Conservation (phyloP, 2,329 filamentous ascomycete species). For the Colletotrichum horii region DNA sequence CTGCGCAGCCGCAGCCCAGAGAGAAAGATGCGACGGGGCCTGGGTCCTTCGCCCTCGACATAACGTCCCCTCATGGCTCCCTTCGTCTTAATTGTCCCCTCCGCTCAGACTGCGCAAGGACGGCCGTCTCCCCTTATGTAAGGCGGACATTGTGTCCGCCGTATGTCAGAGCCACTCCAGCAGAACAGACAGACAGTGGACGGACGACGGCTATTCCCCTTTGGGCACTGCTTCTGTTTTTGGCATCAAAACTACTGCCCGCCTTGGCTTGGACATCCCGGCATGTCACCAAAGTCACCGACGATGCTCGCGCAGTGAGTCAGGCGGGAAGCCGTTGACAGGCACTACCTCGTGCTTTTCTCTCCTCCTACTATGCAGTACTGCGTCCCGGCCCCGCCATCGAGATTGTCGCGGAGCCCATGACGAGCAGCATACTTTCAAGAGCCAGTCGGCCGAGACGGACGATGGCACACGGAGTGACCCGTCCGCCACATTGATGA, state of each 20-base stretch:
- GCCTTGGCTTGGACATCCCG: not conserved
- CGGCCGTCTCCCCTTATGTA: not conserved
- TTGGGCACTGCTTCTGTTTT: conserved; percentile 9
- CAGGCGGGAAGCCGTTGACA: not conserved
- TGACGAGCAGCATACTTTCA: not conserved
- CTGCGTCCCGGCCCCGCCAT: not conserved
- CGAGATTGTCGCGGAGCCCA: not conserved
- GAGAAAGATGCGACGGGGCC: not conserved
- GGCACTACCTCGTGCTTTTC: not conserved
- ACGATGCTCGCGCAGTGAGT: not conserved
- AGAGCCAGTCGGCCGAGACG: not conserved
- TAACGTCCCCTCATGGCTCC: not conserved
- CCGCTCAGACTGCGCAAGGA: not conserved
- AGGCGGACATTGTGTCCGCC: not conserved
- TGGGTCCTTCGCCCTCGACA: not conserved
- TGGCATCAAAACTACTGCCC: not conserved
- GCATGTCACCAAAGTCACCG: not conserved
- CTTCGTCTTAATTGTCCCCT: not conserved
- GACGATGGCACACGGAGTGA: not conserved
- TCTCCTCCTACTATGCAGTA: not conserved
- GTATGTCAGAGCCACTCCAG: not conserved
- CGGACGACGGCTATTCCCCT: not conserved
- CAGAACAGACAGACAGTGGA: not conserved
- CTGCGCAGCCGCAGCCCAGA: not conserved
- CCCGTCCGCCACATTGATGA: not conserved